Percentiles rank a stretch among this genome's conserved stretches.
phyloP scores from a whole-genome alignment of 169 alveolate genomes.

The Eimeria falciformis region DNA sequence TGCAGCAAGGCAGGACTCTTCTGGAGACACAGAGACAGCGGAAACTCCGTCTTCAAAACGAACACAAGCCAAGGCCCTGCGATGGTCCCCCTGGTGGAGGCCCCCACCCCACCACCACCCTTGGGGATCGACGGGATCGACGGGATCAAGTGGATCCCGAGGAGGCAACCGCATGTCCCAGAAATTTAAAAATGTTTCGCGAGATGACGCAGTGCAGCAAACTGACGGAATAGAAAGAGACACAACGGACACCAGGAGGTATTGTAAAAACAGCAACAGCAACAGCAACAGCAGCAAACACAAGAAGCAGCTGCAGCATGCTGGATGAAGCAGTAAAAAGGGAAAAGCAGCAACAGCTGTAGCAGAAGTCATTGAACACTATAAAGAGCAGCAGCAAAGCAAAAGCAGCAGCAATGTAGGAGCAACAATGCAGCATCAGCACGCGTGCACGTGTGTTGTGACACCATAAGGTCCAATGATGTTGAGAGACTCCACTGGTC shows the following conservation, averaged over 20 bases:
- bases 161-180: slow-evolving; percentile 65
- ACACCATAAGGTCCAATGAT: slow-evolving; percentile 31
- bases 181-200: slow-evolving; percentile 45
- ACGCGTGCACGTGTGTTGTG: neutral
- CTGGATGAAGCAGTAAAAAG: neutral
- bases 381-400: slow-evolving; percentile 1
- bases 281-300: slow-evolving; percentile 8
- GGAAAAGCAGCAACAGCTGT: neutral
- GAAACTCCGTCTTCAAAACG: slow-evolving; percentile 45
- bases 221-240: neutral
- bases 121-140: neutral
- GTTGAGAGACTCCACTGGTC: slow-evolving; percentile 12
- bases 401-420: neutral
- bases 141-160: neutral
- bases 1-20: slow-evolving; percentile 17
- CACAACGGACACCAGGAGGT: neutral
- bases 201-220: slow-evolving; percentile 48
- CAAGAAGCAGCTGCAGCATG: neutral
- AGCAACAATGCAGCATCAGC: slow-evolving; percentile 43
- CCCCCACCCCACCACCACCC: slow-evolving; percentile 38
- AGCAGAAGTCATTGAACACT: neutral
- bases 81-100: neutral
- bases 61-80: neutral
- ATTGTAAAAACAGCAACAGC: neutral
- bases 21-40: slow-evolving; percentile 63